A percentile compares a stretch with the other conserved stretches of the same genome.
Evolutionary conservation across 78 protist species (phyloP).

Genomic region (Dictyostelium citrinum): DNA sequence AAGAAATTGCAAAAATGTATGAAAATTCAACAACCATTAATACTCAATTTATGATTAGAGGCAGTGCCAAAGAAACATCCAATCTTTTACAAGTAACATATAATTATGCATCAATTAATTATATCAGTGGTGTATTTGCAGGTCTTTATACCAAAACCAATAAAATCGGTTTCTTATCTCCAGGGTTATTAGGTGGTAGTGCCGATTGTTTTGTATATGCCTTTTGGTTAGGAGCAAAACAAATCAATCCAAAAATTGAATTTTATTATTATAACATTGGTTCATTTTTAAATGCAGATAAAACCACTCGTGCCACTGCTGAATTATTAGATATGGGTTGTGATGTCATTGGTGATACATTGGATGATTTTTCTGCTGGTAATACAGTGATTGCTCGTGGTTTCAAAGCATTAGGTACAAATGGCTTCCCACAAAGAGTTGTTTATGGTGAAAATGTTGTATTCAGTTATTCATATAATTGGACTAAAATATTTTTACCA

Average conservation of each 20-base stretch:
- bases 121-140: slow-evolving; percentile 21
- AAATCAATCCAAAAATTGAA: not conserved
- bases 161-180: slow-evolving; percentile 3
- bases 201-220: not conserved
- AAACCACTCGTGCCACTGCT: slow-evolving; percentile 2
- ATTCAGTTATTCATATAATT: slow-evolving; percentile 3
- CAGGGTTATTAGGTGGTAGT: not conserved
- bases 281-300: not conserved
- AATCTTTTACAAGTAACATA: not conserved
- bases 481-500: slow-evolving; percentile 26
- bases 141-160: not conserved
- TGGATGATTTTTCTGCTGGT: slow-evolving; percentile 9
- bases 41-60: slow-evolving; percentile 9
- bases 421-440: slow-evolving; percentile 18
- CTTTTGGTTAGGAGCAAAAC: not conserved
- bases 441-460: slow-evolving; percentile 29
- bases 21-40: not conserved
- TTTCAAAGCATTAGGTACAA: slow-evolving; percentile 20
- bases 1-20: not conserved
- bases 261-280: slow-evolving; percentile 24
- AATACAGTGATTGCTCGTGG: not conserved
- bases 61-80: not conserved
- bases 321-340: not conserved
- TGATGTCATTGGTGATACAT: slow-evolving; percentile 14
- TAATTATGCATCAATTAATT: not conserved